Evolutionary conservation across 768 basidiomycete species (phyloP).

Genomic region (Auricularia sp.): DNA sequence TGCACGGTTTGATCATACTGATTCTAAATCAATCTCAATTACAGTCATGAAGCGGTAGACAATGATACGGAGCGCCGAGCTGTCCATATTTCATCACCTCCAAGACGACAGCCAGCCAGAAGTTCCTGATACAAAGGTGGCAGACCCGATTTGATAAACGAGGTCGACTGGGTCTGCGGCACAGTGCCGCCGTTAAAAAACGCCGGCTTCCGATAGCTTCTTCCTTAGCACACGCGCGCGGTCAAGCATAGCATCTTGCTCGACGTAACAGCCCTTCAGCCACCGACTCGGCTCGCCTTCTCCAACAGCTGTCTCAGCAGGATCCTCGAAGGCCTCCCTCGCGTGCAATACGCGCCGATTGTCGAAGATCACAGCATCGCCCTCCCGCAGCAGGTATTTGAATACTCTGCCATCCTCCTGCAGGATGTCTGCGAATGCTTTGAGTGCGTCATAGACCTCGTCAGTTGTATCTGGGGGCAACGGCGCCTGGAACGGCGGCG

Average conservation of each 20-base stretch:
- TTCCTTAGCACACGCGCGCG: conserved; percentile 8
- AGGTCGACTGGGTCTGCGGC: too few relatives aligned
- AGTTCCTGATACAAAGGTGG: too few relatives aligned
- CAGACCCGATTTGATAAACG: too few relatives aligned
- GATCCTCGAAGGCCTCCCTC: conserved; percentile 60
- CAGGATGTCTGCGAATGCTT: conserved; percentile 47
- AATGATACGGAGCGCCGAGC: too few relatives aligned
- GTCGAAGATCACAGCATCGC: conserved; percentile 85
- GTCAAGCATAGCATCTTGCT: conserved; percentile 47
- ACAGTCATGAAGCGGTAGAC: too few relatives aligned
- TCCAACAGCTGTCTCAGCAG: conserved; percentile 16
- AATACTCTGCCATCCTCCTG: conserved; percentile 42
- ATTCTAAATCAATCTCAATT: too few relatives aligned
- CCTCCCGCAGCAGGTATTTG: conserved; percentile 62
- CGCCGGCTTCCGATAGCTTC: background rate
- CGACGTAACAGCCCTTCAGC: conserved; percentile 68
- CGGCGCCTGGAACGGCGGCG: conserved; percentile 90
- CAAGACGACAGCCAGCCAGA: too few relatives aligned
- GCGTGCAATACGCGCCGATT: conserved; percentile 87
- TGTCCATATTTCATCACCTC: too few relatives aligned
- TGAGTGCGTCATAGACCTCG: conserved; percentile 53
- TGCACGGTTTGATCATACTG: too few relatives aligned
- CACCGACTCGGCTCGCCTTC: conserved; percentile 58
- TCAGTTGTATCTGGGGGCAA: conserved; percentile 43
- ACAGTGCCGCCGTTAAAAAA: too few relatives aligned